These are phyloP conservation scores for Ceratocystis alfenasii DNA, from an alignment of 2,329 filamentous ascomycete species.

Conservation along the genomic window DNA sequence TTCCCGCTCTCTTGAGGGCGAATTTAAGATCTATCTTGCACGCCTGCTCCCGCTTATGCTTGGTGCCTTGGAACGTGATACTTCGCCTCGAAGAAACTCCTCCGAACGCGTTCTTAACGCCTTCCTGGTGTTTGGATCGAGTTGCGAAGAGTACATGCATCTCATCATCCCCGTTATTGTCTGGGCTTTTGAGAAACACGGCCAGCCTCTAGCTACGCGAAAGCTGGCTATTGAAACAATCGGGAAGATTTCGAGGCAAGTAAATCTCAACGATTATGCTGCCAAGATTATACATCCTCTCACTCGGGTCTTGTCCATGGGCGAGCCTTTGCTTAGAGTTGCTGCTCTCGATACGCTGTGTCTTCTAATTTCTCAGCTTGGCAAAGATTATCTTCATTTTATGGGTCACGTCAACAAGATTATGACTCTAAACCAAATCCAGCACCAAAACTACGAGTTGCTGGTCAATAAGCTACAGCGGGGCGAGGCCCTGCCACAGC, in stretches of 20 bases:
- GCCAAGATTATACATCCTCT: slow-evolving; percentile 93
- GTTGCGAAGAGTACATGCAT: slow-evolving; percentile 98
- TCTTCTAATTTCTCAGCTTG: slow-evolving; percentile 88
- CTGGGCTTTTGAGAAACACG: slow-evolving; percentile 79
- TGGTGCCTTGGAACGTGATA: slow-evolving; percentile 79
- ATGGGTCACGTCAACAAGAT: slow-evolving; percentile 86
- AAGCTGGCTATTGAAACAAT: slow-evolving; percentile 90
- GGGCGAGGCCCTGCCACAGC: slow-evolving; percentile 86
- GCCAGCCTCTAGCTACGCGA: slow-evolving; percentile 65
- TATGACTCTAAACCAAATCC: slow-evolving; percentile 65
- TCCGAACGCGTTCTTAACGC: slow-evolving; percentile 89
- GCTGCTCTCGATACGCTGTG: slow-evolving; percentile 89
- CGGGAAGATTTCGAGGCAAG: slow-evolving; percentile 84
- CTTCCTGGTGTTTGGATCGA: slow-evolving; percentile 89
- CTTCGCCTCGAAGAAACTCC: slow-evolving; percentile 58
- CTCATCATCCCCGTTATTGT: slow-evolving; percentile 94
- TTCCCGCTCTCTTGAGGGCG: slow-evolving; percentile 82
- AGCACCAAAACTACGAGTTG: slow-evolving; percentile 83
- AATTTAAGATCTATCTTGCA: slow-evolving; percentile 94
- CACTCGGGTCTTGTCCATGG: slow-evolving; percentile 63
- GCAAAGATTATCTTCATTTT: slow-evolving; percentile 90
- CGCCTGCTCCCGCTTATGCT: slow-evolving; percentile 86
- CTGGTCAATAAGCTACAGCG: slow-evolving; percentile 88
- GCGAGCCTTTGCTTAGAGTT: slow-evolving; percentile 60
- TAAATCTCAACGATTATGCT: slow-evolving; percentile 94